These are phyloP conservation scores for Auriscalpium orientale DNA, from an alignment of 768 basidiomycete species.

Conservation along the genomic window DNA sequence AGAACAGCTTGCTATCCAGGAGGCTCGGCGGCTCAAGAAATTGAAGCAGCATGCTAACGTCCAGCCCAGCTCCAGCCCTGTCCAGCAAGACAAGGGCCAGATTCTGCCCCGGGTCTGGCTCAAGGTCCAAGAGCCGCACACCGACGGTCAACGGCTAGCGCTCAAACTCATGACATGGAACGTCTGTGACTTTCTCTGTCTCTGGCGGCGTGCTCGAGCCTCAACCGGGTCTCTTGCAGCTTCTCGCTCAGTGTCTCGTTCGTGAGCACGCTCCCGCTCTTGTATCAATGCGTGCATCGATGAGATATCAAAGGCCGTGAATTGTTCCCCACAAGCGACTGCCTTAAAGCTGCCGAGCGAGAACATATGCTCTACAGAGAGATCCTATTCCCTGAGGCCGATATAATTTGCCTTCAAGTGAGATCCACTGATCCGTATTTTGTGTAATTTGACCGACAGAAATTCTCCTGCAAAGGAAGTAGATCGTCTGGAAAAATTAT, in stretches of 20 bases:
- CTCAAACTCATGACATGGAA: slow-evolving; percentile 78
- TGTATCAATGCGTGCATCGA: background rate
- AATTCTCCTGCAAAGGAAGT: slow-evolving; percentile 61
- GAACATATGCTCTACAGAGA: slow-evolving; percentile 73
- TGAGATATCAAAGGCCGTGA: slow-evolving; percentile 49
- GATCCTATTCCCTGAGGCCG: slow-evolving; percentile 62
- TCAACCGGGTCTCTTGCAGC: slow-evolving; percentile 28
- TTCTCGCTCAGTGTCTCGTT: slow-evolving; percentile 73
- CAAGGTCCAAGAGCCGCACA: slow-evolving; percentile 11
- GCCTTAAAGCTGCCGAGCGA: slow-evolving; percentile 67
- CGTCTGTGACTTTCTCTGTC: slow-evolving; percentile 37
- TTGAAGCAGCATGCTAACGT: slow-evolving; percentile 31
- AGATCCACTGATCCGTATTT: slow-evolving; percentile 8
- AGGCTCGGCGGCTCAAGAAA: slow-evolving; percentile 34
- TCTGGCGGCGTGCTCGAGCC: too few species aligned
- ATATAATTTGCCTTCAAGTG: slow-evolving; percentile 86
- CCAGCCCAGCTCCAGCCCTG: slow-evolving; percentile 9
- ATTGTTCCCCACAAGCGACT: slow-evolving; percentile 79
- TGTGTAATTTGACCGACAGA: background rate
- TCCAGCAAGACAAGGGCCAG: slow-evolving; percentile 12
- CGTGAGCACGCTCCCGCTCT: slow-evolving; percentile 41
- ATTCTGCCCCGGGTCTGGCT: slow-evolving; percentile 33
- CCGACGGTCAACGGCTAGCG: background rate
- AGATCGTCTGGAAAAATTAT: slow-evolving; percentile 67
- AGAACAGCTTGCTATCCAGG: slow-evolving; percentile 49